These are phyloP conservation scores for Apiospora kogelbergensis DNA, from an alignment of 2,329 filamentous ascomycete genomes.

Conservation along the genomic window DNA sequence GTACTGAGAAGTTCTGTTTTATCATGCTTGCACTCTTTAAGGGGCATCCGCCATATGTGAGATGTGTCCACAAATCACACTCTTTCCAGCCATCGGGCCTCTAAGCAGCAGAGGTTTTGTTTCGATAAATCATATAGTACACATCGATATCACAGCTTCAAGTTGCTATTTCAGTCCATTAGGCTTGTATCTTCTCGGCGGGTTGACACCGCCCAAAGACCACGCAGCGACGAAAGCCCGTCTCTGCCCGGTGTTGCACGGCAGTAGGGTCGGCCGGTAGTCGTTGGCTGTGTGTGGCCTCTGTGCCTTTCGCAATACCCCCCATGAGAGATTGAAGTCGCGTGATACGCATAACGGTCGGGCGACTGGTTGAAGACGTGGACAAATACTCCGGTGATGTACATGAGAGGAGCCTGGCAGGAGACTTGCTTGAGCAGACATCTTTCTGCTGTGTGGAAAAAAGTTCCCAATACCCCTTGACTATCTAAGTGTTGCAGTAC, in stretches of 20 bases:
- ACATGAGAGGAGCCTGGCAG: neutral
- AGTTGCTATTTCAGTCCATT: neutral
- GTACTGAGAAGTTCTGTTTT: neutral
- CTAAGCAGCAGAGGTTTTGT: conserved; percentile 39
- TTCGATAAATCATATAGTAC: conserved; percentile 50
- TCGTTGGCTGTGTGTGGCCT: conserved; percentile 43
- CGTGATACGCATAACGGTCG: conserved; percentile 42
- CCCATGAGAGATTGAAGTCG: conserved; percentile 52
- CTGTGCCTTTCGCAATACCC: conserved; percentile 14
- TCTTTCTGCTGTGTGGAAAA: neutral
- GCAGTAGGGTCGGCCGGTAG: conserved; percentile 61
- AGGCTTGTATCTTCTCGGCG: conserved; percentile 38
- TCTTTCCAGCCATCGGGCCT: conserved; percentile 22
- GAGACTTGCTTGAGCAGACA: neutral
- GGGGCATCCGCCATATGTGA: conserved; percentile 27
- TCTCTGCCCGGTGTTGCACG: conserved; percentile 44
- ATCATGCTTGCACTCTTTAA: conserved; percentile 43
- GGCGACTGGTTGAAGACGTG: neutral
- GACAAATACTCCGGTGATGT: neutral
- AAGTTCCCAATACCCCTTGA: neutral
- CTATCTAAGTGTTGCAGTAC: neutral
- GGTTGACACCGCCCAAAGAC: conserved; percentile 48
- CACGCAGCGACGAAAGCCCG: conserved; percentile 59
- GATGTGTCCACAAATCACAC: neutral
- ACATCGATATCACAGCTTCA: conserved; percentile 21